Percentiles rank a stretch among this genome's conserved stretches.
Conservation (phyloP, 345 rosid genomes). For the Kandelia obovata region DNA sequence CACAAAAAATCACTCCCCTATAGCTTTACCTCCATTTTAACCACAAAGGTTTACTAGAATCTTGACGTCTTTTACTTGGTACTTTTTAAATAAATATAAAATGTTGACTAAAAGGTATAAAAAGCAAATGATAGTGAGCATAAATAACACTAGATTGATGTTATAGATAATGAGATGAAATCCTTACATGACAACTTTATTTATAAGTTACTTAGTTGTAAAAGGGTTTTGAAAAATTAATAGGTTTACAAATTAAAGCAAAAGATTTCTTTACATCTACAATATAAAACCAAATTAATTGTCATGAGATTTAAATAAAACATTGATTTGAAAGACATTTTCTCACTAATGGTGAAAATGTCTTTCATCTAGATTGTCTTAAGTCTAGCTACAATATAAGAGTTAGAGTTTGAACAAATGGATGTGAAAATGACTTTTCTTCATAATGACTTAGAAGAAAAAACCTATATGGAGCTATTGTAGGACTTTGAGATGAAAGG, state of each 20-base stretch:
- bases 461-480: not conserved
- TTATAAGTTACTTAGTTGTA: not conserved
- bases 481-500: not conserved
- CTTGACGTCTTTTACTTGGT: not conserved
- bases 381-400: not conserved
- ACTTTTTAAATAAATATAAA: not conserved
- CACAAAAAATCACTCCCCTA: too few species aligned
- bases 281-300: not conserved
- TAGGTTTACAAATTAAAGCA: not conserved
- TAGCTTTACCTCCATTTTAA: too few species aligned
- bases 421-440: not conserved
- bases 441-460: not conserved
- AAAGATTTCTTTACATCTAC: not conserved
- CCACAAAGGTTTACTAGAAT: too few species aligned
- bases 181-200: not conserved
- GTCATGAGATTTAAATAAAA: not conserved
- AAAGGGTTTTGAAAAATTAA: not conserved
- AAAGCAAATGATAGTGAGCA: not conserved
- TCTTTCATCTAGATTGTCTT: not conserved
- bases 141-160: not conserved
- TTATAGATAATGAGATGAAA: not conserved
- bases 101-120: not conserved
- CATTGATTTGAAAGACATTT: not conserved
- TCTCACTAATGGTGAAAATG: not conserved
- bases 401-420: not conserved